Base-by-base conservation (phyloP, 2,329 filamentous ascomycete genomes). In the Chaetomiaceae sp. region DNA sequence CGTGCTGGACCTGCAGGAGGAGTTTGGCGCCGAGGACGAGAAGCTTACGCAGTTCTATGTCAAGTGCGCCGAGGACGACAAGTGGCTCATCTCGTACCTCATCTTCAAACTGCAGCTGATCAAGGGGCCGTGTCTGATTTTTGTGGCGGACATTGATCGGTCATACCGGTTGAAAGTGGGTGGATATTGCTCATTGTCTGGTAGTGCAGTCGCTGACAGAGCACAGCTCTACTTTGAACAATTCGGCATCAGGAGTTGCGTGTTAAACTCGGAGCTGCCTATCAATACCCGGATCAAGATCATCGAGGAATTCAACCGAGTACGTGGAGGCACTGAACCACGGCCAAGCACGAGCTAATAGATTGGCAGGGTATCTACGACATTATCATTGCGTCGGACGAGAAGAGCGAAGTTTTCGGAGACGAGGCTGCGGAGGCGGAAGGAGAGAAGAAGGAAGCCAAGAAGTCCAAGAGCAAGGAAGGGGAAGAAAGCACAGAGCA, bases 51-150 rank as follows among this genome's bases (percentile, higher is more conserved):
- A 97, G 72, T 96, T 91, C 65, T 84, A 91, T 27, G 88, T 96
- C 60, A 90, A 85, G 79, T 95, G 91, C 62, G 89, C 83, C n/a
- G 94, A 99, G 71, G 92, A 97, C 61, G 94, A 97, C 65, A 99
- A 99, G 68, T 99, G 97, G 65, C 74, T 99, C 34, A 74, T 99
- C 39, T 84, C 87, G 17, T 97, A 96, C 65, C 88, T 96, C 55
- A 92, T 97, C 66, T 95, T 96, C 76, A 96, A 96, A 74, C 80
- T 97, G 12, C 88, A 94, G 68, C 76, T 97, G 47, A 87, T 99
- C 66, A 95, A 92, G 69, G 94, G 94, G 59, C 97, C 97, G 70
- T 88, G 87, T 54, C 74, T 81, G 57, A 76, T 81, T 40, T 81
- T 81, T 56, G 91, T 96, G 6, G 86, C 83, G 25, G 90, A 96